A percentile compares a stretch with the other conserved stretches of the same genome.
Conservation (phyloP, 2,329 filamentous ascomycete genomes). For the Stachybotrys elegans region DNA sequence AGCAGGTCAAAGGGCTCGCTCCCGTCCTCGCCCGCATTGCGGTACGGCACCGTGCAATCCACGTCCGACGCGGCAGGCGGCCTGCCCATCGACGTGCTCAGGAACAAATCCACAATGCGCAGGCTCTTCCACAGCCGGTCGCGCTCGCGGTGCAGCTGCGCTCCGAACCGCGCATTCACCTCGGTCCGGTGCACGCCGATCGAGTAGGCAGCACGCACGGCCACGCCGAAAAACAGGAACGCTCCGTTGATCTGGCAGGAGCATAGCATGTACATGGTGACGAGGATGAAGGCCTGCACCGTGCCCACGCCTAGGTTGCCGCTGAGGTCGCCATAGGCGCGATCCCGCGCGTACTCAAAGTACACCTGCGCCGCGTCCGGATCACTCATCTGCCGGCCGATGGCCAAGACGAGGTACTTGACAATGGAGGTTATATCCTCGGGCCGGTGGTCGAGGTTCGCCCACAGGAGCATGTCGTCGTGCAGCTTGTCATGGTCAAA, state of each 20-base stretch:
- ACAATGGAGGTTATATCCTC: conserved; percentile 36
- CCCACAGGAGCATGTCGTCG: conserved; percentile 38
- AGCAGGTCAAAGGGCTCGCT: conserved; percentile 39
- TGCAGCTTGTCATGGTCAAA: conserved; percentile 37
- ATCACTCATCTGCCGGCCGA: conserved; percentile 38
- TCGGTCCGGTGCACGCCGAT: conserved; percentile 49
- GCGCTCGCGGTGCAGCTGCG: conserved; percentile 35
- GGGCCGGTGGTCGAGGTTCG: conserved; percentile 18
- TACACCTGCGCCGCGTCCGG: conserved; percentile 37
- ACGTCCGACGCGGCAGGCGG: conserved; percentile 49
- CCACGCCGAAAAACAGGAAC: conserved; percentile 49
- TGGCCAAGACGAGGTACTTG: conserved; percentile 45
- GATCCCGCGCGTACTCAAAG: conserved; percentile 44
- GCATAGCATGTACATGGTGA: conserved; percentile 50
- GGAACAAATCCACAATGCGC: conserved; percentile 45
- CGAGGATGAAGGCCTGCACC: conserved; percentile 44
- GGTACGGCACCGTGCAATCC: conserved; percentile 49
- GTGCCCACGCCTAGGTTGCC: conserved; percentile 43
- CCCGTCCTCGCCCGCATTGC: conserved; percentile 25
- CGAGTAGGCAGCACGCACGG: conserved; percentile 46
- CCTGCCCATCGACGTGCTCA: conserved; percentile 49
- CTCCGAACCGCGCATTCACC: conserved; percentile 47
- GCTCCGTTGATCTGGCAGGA: conserved; percentile 51
- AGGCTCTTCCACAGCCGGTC: conserved; percentile 51
- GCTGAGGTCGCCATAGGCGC: conserved; percentile 38